A percentile compares a stretch with the other conserved stretches of the same genome.
Evolutionary conservation across 805 yeast genomes (phyloP).

Genomic region (Vanderwaltozyma verrucispora): DNA sequence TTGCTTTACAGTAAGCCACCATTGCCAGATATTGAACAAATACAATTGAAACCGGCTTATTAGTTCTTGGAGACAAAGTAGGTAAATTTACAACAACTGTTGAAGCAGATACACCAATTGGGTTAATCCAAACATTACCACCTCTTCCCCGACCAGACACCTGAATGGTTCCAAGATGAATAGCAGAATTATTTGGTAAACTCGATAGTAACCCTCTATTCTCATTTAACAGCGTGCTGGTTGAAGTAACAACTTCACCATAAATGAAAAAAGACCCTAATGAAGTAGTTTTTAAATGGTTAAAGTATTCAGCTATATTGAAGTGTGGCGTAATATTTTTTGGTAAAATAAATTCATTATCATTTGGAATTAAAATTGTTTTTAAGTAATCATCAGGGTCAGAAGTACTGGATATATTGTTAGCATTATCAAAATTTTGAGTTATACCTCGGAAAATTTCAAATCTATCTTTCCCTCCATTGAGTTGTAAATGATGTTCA

Average conservation of each 20-base stretch:
- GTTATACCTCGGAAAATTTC: constrained; percentile 16
- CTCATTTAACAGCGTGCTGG: constrained; percentile 65
- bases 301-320: constrained; percentile 47
- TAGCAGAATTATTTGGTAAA: constrained; percentile 26
- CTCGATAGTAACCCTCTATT: constrained; percentile 51
- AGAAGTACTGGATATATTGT: constrained; percentile 17
- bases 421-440: constrained; percentile 8
- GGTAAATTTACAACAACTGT: constrained; percentile 56
- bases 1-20: constrained; percentile 72
- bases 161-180: constrained; percentile 64
- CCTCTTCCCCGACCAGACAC: constrained; percentile 91
- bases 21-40: constrained; percentile 81
- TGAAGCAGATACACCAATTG: constrained; percentile 80
- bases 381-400: constrained; percentile 51
- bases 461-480: constrained; percentile 24
- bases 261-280: constrained; percentile 62
- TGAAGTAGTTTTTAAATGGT: constrained; percentile 23
- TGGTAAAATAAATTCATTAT: constrained; percentile 39
- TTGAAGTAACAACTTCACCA: constrained; percentile 86
- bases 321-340: constrained; percentile 59
- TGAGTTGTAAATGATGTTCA: constrained; percentile 34
- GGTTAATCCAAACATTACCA: constrained; percentile 91
- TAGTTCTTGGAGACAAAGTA: constrained; percentile 32
- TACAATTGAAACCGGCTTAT: constrained; percentile 51
- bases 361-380: constrained; percentile 35